Conservation (phyloP, 345 rosid species). For the Eutrema japonicum region DNA sequence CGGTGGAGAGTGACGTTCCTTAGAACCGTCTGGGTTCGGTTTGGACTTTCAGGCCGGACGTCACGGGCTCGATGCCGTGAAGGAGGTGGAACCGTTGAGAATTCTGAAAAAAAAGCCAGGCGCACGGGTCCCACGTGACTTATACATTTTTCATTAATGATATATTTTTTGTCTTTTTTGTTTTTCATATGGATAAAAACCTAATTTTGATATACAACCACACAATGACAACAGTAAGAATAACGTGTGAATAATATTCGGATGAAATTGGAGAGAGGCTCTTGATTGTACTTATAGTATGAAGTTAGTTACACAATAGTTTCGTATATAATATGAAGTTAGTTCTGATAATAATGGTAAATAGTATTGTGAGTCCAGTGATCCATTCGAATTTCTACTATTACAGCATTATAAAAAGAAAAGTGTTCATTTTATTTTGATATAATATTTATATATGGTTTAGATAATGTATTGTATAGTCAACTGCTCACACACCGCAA, state of each 20-base stretch:
- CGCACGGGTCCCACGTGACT: conserved; percentile 39
- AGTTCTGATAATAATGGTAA: not conserved
- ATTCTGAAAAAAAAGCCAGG: conserved; percentile 1
- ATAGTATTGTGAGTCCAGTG: conserved; percentile 3
- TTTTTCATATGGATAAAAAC: not conserved
- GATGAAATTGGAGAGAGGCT: not conserved
- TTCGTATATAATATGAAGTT: not conserved
- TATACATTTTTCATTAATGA: conserved; percentile 18
- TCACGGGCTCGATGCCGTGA: conserved; percentile 38
- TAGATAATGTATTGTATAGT: conserved; percentile 41
- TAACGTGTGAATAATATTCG: not conserved
- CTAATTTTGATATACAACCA: conserved; percentile 4
- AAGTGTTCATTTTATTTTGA: not conserved
- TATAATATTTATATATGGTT: not conserved
- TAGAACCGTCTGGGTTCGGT: conserved; percentile 55
- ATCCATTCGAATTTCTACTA: not conserved
- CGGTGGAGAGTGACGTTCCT: conserved; percentile 33
- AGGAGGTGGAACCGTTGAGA: conserved; percentile 33
- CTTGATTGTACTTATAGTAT: not conserved
- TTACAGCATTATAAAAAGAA: not conserved
- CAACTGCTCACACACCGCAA: conserved; percentile 48
- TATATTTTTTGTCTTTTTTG: not conserved
- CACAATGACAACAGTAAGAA: not conserved
- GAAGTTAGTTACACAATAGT: not conserved
- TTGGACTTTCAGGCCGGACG: conserved; percentile 39